Conservation (phyloP, 2,329 filamentous ascomycete species). For the Fusarium verrucosum region DNA sequence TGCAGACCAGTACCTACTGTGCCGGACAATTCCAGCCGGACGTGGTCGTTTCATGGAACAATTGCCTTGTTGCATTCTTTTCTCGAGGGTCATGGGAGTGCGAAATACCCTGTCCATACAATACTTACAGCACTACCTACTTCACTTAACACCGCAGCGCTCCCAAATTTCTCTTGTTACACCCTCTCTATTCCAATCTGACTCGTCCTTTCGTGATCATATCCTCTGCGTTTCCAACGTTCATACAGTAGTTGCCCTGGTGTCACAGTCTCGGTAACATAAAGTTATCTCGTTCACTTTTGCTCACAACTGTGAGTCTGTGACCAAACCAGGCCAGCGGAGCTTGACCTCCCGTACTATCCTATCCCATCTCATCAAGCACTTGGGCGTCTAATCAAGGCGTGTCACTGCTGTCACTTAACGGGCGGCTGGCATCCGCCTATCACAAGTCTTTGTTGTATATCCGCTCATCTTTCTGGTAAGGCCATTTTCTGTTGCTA, state of each 20-base stretch:
- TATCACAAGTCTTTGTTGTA: slow-evolving; percentile 41
- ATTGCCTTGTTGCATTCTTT: slow-evolving; percentile 5
- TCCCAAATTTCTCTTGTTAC: slow-evolving; percentile 27
- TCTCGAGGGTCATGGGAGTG: slow-evolving; percentile 16
- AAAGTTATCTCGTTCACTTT: slow-evolving; percentile 3
- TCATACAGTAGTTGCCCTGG: not conserved
- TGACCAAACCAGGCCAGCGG: slow-evolving; percentile 29
- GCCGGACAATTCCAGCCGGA: slow-evolving; percentile 24
- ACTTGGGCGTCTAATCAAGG: slow-evolving; percentile 43
- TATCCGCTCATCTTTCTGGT: slow-evolving; percentile 38
- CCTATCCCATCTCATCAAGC: slow-evolving; percentile 21
- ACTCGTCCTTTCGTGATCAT: not conserved
- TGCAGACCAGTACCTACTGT: slow-evolving; percentile 18
- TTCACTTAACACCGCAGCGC: slow-evolving; percentile 35
- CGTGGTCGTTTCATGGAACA: slow-evolving; percentile 12
- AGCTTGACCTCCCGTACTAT: slow-evolving; percentile 51
- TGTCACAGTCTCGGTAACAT: slow-evolving; percentile 1
- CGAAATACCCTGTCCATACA: slow-evolving; percentile 11
- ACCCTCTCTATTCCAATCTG: slow-evolving; percentile 14
- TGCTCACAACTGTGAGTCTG: not conserved
- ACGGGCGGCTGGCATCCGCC: slow-evolving; percentile 39
- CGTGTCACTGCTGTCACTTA: slow-evolving; percentile 42
- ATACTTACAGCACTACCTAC: slow-evolving; percentile 8
- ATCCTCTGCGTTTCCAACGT: not conserved
- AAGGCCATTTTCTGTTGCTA: slow-evolving; percentile 42